Evolutionary conservation across 345 rosid species (phyloP), one percentile per base, ranked within the genome.

Genomic region (Zanthoxylum bungeanum): DNA sequence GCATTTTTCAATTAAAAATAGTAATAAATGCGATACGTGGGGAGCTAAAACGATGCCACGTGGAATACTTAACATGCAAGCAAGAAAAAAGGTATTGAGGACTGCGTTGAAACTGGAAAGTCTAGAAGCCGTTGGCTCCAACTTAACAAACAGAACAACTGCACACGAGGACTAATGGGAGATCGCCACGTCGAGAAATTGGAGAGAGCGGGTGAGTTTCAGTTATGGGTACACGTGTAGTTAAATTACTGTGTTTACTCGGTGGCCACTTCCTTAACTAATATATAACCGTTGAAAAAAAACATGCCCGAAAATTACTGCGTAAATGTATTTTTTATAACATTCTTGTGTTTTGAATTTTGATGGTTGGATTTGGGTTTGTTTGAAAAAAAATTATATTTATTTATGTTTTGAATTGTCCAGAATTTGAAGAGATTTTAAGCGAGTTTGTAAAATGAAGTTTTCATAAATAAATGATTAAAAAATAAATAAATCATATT

Each of bases 41-140:
- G 37, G 1, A 0, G 1, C 0, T n/a, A 4, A 1, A 0, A 12
- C 0, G 12, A 1, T 5, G 57, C 24, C 58, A 71, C 72, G 58
- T 58, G 30, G 17, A 16, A 36, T 9, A 33, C 79, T 50, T 65
- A 30, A 5, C 16, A 0, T 1, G 50, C 5, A 76, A 71, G 75
- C n/a, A n/a, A n/a, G n/a, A n/a, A 49, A 21, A 70, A 16, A 4
- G 17, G 6, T 17, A 1, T 56, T 1, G 6, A 22, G 31, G 39
- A 16, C 17, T 5, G n/a, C 2, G 6, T 4, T 5, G 7, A 3
- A 16, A 44, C 0, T 24, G 5, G 7, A 39, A 28, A 17, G 40
- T 55, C 61, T 55, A 55, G 51, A 36, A 55, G 17, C 73, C 10
- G 40, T 40, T 40, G 14, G 55, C 12, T 31, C 10, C 34, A 59